Percentiles rank a stretch among this genome's conserved stretches.
Evolutionary conservation across 208 protist genomes (phyloP).

Genomic region (Crithidia fasciculata): DNA sequence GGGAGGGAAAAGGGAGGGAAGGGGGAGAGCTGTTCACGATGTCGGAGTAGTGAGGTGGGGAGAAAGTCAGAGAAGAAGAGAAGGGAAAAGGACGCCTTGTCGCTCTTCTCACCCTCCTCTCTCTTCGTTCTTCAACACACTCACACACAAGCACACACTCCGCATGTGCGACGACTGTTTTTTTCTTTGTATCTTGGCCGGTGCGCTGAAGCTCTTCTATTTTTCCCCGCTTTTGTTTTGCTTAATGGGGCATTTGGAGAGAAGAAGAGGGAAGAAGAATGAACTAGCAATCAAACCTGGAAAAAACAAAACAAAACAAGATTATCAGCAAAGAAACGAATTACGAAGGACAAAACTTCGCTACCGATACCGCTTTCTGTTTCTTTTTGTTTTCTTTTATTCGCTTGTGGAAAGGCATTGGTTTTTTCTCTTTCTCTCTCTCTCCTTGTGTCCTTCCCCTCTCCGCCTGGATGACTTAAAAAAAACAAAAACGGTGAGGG

Average conservation of each 20-base stretch:
- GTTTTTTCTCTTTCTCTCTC: neutral
- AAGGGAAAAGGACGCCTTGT: no score
- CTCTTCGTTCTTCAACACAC: no score
- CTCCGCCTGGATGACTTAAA: no score
- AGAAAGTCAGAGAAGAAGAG: neutral
- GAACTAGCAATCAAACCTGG: neutral
- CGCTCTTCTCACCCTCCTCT: no score
- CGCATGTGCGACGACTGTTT: neutral
- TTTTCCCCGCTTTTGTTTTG: constrained; percentile 8
- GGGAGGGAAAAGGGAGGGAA: neutral
- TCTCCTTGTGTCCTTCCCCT: neutral
- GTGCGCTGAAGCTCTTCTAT: neutral
- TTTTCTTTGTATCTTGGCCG: neutral
- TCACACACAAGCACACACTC: no score
- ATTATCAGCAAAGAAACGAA: neutral
- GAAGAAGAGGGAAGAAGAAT: neutral
- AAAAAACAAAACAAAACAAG: neutral
- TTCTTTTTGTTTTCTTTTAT: neutral
- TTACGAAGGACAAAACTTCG: no score
- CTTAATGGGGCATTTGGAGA: neutral
- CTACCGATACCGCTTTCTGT: neutral
- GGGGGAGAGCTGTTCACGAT: neutral
- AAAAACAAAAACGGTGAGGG: no score
- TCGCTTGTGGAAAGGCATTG: neutral
- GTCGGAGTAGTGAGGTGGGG: neutral